Evolutionary conservation across 345 rosid genomes (phyloP).

Genomic region (Eucalyptus rudis): DNA sequence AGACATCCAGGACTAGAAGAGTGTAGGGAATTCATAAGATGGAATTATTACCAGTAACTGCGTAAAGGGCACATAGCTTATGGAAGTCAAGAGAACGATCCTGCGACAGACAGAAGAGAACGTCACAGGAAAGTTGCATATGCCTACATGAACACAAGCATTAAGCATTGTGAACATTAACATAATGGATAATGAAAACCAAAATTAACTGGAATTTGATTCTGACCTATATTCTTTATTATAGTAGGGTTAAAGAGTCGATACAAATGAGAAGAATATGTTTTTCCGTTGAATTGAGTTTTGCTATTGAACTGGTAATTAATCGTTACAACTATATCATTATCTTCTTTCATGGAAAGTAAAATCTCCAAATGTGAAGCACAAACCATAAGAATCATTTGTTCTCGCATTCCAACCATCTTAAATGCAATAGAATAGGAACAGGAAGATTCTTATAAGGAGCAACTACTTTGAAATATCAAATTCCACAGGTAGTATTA

Average conservation of each 20-base stretch:
- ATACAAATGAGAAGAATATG: not conserved
- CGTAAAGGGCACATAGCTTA: constrained; percentile 81
- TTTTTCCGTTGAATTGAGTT: not conserved
- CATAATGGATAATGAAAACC: not conserved
- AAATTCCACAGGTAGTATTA: not conserved
- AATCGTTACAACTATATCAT: not conserved
- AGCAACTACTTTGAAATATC: not conserved
- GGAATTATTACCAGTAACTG: constrained; percentile 74
- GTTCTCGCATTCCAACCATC: not conserved
- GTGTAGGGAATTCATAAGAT: not conserved
- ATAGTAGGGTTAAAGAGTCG: not conserved
- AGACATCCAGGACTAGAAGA: not conserved
- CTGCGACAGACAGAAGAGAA: constrained; percentile 25
- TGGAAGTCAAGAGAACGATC: constrained; percentile 94
- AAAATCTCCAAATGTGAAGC: not conserved
- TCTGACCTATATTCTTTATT: not conserved
- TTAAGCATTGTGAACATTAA: not conserved
- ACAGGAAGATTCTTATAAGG: not conserved
- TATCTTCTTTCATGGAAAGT: not conserved
- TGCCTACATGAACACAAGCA: not conserved
- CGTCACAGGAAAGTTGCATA: not conserved
- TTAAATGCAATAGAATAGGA: not conserved
- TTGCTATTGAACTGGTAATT: not conserved
- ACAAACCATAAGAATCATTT: not conserved
- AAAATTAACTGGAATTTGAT: not conserved